Evolutionary conservation across 306 rosid species (phyloP).

Genomic region (Medicago truncatula): MtrunA17r5.0-ANR NC_053044.1:25683001-25683500

Average conservation of each 20-base stretch:
- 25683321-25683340: neutral
- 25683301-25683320: neutral
- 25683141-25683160: neutral
- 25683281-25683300: accelerated
- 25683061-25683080: too few relatives aligned
- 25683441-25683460: too few relatives aligned
- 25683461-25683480: neutral
- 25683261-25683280: neutral
- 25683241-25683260: neutral
- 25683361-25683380: too few relatives aligned
- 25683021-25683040: too few relatives aligned
- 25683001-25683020: too few relatives aligned
- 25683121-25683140: too few relatives aligned
- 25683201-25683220: neutral
- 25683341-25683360: too few relatives aligned
- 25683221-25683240: neutral
- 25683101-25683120: too few relatives aligned
- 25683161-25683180: neutral
- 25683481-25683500: neutral
- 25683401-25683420: neutral
- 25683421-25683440: neutral
- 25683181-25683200: neutral
- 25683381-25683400: neutral
- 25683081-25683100: too few relatives aligned
- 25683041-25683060: too few relatives aligned